Evolutionary conservation across 805 yeast genomes (phyloP).

Genomic region (Cyberlindnera lachancei): DNA sequence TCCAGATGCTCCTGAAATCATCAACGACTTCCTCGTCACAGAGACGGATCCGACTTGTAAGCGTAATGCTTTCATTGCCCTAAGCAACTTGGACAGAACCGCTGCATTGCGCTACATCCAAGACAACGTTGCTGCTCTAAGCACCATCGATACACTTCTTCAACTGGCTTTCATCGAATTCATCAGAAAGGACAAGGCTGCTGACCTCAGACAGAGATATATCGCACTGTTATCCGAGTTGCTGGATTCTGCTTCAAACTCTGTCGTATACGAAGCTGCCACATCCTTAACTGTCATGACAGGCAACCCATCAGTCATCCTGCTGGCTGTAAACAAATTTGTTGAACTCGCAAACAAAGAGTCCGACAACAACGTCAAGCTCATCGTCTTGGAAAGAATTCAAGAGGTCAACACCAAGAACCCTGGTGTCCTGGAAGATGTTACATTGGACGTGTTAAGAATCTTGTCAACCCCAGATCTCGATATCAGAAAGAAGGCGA

Average conservation of each 20-base stretch:
- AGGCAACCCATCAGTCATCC: constrained; percentile 55
- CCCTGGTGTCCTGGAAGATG: constrained; percentile 79
- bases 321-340: constrained; percentile 77
- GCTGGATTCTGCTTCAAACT: constrained; percentile 56
- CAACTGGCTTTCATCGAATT: constrained; percentile 90
- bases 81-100: constrained; percentile 76
- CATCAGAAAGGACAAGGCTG: constrained; percentile 68
- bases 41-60: constrained; percentile 93
- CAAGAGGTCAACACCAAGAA: constrained; percentile 62
- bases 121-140: constrained; percentile 52
- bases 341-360: constrained; percentile 86
- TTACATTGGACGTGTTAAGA: constrained; percentile 78
- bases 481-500: constrained; percentile 84
- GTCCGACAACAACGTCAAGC: constrained; percentile 91
- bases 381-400: constrained; percentile 84
- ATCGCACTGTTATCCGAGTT: constrained; percentile 64
- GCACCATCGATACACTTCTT: constrained; percentile 68
- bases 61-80: constrained; percentile 88
- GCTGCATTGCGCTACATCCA: constrained; percentile 79
- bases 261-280: constrained; percentile 89
- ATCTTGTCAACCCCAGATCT: constrained; percentile 83
- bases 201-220: constrained; percentile 65
- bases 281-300: constrained; percentile 63
- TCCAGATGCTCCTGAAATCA: constrained; percentile 92
- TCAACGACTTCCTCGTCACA: constrained; percentile 60